Percentiles rank a stretch among this genome's conserved stretches.
Evolutionary conservation across 1,284 basidiomycete genomes (phyloP).

Genomic region (Pyrrhoderma lamaoense): DNA sequence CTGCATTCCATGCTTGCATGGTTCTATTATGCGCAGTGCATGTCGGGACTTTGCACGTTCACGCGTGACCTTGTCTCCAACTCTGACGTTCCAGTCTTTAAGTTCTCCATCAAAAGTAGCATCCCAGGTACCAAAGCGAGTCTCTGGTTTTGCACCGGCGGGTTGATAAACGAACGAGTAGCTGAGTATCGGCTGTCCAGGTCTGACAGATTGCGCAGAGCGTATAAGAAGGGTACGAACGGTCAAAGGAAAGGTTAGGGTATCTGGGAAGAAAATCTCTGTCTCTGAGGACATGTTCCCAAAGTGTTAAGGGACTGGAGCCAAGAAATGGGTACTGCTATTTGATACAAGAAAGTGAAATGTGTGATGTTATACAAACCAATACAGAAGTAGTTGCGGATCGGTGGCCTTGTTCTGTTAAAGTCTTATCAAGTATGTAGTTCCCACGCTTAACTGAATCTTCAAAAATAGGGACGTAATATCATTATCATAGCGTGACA

Average conservation of each 20-base stretch:
- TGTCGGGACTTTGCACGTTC: slow-evolving; percentile 49
- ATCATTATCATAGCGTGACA: too few species aligned
- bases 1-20: slow-evolving; percentile 92
- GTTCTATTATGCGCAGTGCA: slow-evolving; percentile 65
- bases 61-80: slow-evolving; percentile 52
- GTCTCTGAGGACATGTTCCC: slow-evolving; percentile 29
- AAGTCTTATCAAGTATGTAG: not conserved
- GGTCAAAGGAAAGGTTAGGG: slow-evolving; percentile 74
- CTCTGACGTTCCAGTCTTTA: slow-evolving; percentile 54
- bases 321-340: not conserved
- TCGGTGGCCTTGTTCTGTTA: not conserved
- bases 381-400: too few species aligned
- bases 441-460: not conserved
- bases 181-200: slow-evolving; percentile 69
- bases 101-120: slow-evolving; percentile 72
- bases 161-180: slow-evolving; percentile 65
- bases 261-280: slow-evolving; percentile 59
- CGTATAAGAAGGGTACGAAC: slow-evolving; percentile 57
- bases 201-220: slow-evolving; percentile 40
- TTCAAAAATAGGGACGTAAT: too few species aligned
- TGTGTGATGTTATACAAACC: not conserved
- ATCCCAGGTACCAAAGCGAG: slow-evolving; percentile 84
- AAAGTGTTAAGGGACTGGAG: not conserved
- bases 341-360: not conserved
- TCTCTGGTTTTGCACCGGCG: slow-evolving; percentile 41